Evolutionary conservation across 2,329 filamentous ascomycete genomes (phyloP).

Genomic region (Aureobasidium lini): DNA sequence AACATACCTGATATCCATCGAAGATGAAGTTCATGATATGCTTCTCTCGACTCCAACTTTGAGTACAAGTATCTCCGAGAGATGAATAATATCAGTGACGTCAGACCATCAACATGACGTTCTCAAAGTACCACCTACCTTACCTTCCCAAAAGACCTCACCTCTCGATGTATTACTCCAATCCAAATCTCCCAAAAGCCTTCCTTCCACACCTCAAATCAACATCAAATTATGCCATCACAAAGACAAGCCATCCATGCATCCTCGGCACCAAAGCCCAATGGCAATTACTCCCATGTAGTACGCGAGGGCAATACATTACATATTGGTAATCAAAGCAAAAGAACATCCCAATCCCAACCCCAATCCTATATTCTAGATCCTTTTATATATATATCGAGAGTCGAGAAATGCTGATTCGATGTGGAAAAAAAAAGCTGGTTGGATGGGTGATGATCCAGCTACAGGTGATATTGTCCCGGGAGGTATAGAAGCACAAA

Average conservation of each 20-base stretch:
- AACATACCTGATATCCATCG: too few relatives aligned
- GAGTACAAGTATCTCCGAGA: too few relatives aligned
- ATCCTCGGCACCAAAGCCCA: constrained; percentile 16
- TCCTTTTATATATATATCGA: too few relatives aligned
- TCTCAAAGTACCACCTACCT: background rate
- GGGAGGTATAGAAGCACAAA: constrained; percentile 18
- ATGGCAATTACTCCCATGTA: constrained; percentile 20
- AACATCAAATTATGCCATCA: background rate
- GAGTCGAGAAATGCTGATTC: too few relatives aligned
- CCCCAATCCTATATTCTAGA: too few relatives aligned
- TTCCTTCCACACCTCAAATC: background rate
- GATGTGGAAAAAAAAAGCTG: background rate
- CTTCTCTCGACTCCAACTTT: too few relatives aligned
- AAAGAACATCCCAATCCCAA: background rate
- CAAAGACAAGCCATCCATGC: constrained; percentile 14
- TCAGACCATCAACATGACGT: background rate
- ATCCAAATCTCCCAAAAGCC: background rate
- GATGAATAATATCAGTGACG: background rate
- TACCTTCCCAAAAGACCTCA: background rate
- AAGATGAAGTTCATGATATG: too few relatives aligned
- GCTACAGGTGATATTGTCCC: constrained; percentile 18
- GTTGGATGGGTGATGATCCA: constrained; percentile 22
- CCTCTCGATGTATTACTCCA: background rate
- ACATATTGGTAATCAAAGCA: constrained; percentile 11
- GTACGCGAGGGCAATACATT: constrained; percentile 15